Evolutionary conservation across 495 filamentous ascomycete genomes (phyloP).

Genomic region (Terfezia claveryi): DNA sequence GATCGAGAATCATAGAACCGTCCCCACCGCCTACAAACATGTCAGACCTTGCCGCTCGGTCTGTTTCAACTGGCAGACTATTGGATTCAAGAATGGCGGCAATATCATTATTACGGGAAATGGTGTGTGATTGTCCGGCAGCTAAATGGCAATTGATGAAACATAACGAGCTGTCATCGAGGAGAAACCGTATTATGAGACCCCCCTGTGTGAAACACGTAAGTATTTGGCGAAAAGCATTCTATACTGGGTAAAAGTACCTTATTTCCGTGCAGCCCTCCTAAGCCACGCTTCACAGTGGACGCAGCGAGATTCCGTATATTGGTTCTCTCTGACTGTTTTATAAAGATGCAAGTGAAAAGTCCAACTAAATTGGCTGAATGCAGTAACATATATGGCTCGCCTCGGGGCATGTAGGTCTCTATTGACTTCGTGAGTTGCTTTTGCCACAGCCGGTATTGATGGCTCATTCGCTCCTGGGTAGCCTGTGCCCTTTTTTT

Average conservation of each 20-base stretch:
- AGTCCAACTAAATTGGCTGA: slow-evolving; percentile 76
- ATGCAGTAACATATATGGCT: slow-evolving; percentile 69
- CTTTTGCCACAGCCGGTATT: slow-evolving; percentile 90
- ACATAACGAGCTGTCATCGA: slow-evolving; percentile 84
- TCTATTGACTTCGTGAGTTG: slow-evolving; percentile 61
- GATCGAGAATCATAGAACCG: slow-evolving; percentile 86
- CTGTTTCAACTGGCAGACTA: slow-evolving; percentile 44
- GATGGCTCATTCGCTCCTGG: slow-evolving; percentile 83
- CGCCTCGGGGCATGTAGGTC: slow-evolving; percentile 53
- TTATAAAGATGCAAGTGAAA: slow-evolving; percentile 90
- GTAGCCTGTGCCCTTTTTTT: slow-evolving; percentile 71
- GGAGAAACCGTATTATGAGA: slow-evolving; percentile 66
- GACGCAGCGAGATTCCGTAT: slow-evolving; percentile 55
- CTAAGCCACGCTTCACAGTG: slow-evolving; percentile 87
- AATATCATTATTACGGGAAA: slow-evolving; percentile 79
- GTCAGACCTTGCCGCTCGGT: slow-evolving; percentile 37
- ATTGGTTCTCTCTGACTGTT: slow-evolving; percentile 45
- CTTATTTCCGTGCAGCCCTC: slow-evolving; percentile 86
- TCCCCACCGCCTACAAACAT: slow-evolving; percentile 78
- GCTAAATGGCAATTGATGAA: slow-evolving; percentile 96
- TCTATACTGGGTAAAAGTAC: slow-evolving; percentile 20
- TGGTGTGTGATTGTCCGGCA: slow-evolving; percentile 74
- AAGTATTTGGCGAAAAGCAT: background rate
- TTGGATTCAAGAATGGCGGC: slow-evolving; percentile 67
- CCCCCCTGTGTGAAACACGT: slow-evolving; percentile 35